Evolutionary conservation across 257 asterid species (phyloP).

Genomic region (Capsicum baccatum): DNA sequence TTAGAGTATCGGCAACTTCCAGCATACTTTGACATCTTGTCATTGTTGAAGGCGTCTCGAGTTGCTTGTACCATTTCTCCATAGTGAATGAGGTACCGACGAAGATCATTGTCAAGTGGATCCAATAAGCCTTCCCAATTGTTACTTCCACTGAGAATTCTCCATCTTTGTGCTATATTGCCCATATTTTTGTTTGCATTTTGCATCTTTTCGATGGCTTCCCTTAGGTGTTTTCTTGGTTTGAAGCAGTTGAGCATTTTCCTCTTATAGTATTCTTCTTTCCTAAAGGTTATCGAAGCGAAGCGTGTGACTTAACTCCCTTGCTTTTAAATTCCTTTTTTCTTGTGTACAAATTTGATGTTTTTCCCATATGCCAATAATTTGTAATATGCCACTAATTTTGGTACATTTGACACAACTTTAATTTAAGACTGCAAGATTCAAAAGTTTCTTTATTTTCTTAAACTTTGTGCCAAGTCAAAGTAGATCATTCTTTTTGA

Average conservation of each 20-base stretch:
- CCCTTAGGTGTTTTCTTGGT: neutral
- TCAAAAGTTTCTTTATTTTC: no score
- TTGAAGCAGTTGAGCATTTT: neutral
- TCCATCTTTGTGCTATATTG: constrained; percentile 56
- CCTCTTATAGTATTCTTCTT: neutral
- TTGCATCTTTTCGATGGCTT: neutral
- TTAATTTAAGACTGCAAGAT: no score
- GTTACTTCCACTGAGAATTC: constrained; percentile 45
- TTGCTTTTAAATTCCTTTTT: neutral
- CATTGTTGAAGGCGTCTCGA: neutral
- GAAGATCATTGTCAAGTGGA: constrained; percentile 5
- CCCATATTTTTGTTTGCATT: constrained; percentile 18
- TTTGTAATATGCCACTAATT: neutral
- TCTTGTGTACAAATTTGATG: neutral
- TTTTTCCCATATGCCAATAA: neutral
- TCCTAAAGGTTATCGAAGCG: neutral
- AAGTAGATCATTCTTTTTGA: no score
- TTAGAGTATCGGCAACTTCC: neutral
- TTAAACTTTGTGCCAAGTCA: no score
- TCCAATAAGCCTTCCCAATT: neutral
- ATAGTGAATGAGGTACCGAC: neutral
- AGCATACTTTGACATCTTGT: neutral
- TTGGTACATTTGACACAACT: no score
- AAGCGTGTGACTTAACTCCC: neutral
- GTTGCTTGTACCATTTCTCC: neutral